Evolutionary conservation across 148 eudicot genomes (phyloP).

Genomic region (Rhododendron simsii): DNA sequence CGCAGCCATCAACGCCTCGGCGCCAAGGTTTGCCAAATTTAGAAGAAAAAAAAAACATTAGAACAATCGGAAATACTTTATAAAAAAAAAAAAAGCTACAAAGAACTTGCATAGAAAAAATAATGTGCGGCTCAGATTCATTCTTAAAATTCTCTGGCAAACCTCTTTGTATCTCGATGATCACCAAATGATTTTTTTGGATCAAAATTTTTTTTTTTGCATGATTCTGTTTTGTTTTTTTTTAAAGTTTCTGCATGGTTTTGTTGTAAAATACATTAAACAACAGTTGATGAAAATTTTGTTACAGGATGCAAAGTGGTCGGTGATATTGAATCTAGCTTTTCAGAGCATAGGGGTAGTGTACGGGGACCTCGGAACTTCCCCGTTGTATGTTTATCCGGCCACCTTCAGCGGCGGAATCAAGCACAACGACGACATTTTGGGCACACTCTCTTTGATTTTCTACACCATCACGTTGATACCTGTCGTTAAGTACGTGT

Average conservation of each 20-base stretch:
- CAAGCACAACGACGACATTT: conserved; percentile 14
- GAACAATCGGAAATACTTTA: too few species aligned
- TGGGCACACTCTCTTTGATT: conserved; percentile 24
- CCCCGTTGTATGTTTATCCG: conserved; percentile 22
- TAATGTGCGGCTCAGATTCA: too few species aligned
- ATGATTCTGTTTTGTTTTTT: neutral
- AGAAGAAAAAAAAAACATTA: too few species aligned
- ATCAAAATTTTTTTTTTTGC: neutral
- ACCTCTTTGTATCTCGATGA: neutral
- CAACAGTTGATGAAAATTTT: neutral
- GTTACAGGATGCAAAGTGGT: conserved; percentile 9
- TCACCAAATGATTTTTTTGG: neutral
- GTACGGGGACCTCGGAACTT: conserved; percentile 32
- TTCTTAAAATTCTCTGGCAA: too few species aligned
- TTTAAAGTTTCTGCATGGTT: neutral
- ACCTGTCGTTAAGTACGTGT: conserved; percentile 28
- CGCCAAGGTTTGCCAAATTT: neutral
- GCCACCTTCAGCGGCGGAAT: conserved; percentile 19
- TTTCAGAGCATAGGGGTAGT: conserved; percentile 30
- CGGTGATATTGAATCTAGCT: conserved; percentile 13
- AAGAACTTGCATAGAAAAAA: too few species aligned
- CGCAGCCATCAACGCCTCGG: neutral
- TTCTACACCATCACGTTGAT: conserved; percentile 28
- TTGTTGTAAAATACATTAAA: neutral
- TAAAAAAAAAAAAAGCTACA: too few species aligned